A percentile compares a stretch with the other conserved stretches of the same genome.
Evolutionary conservation across 129 eudicot species (phyloP).

Genomic region (Helianthus annuus): HanXRQr2.0-SUNRISE NC_035441.2:154866087-154866586

Average conservation of each 20-base stretch:
- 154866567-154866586: constrained; percentile 92
- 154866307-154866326: constrained; percentile 92
- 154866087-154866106: constrained; percentile 82
- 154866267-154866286: constrained; percentile 58
- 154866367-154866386: constrained; percentile 58
- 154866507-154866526: constrained; percentile 81
- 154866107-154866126: constrained; percentile 78
- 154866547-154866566: constrained; percentile 86
- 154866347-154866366: constrained; percentile 81
- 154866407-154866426: constrained; percentile 78
- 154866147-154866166: constrained; percentile 88
- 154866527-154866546: constrained; percentile 72
- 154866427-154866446: constrained; percentile 74
- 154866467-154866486: constrained; percentile 86
- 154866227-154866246: constrained; percentile 87
- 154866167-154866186: constrained; percentile 82
- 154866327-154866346: constrained; percentile 72
- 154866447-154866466: constrained; percentile 71
- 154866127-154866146: constrained; percentile 73
- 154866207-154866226: constrained; percentile 76
- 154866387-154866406: constrained; percentile 48
- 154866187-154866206: constrained; percentile 87
- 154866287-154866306: constrained; percentile 74
- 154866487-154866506: constrained; percentile 75
- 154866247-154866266: constrained; percentile 66